Conservation (phyloP, 257 asterid genomes). For the Echites panduratus region DNA sequence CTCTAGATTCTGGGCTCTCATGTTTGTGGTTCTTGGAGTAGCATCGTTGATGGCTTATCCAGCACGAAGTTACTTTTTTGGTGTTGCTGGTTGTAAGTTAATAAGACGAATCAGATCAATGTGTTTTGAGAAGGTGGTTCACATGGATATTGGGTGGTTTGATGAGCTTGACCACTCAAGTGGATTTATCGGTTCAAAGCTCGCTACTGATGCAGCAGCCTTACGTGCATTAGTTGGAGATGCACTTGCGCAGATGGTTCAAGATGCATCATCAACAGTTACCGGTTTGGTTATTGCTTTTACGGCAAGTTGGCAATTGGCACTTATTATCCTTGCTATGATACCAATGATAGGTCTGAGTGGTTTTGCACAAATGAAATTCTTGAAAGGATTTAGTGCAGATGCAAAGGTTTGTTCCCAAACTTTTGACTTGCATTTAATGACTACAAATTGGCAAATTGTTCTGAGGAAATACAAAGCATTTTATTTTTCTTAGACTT, state of each 20-base stretch:
- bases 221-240: constrained; percentile 83
- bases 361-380: constrained; percentile 56
- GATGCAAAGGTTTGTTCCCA: constrained; percentile 60
- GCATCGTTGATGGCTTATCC: constrained; percentile 72
- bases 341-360: constrained; percentile 60
- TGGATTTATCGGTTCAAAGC: constrained; percentile 80
- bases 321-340: constrained; percentile 62
- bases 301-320: constrained; percentile 66
- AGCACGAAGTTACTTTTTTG: constrained; percentile 63
- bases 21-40: constrained; percentile 60
- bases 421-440: not conserved
- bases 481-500: not conserved
- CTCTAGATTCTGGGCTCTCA: constrained; percentile 70
- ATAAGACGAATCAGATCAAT: constrained; percentile 61
- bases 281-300: constrained; percentile 69
- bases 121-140: constrained; percentile 86
- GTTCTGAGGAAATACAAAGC: not conserved
- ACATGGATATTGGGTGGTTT: constrained; percentile 86
- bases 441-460: not conserved
- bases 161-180: constrained; percentile 76
- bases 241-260: constrained; percentile 79
- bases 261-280: constrained; percentile 53
- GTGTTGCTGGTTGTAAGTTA: constrained; percentile 74
- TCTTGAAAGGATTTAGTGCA: constrained; percentile 67
- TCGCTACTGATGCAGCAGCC: constrained; percentile 79